phyloP scores from a whole-genome alignment of 2,329 filamentous ascomycete genomes.

The Cytospora chrysosperma region DNA sequence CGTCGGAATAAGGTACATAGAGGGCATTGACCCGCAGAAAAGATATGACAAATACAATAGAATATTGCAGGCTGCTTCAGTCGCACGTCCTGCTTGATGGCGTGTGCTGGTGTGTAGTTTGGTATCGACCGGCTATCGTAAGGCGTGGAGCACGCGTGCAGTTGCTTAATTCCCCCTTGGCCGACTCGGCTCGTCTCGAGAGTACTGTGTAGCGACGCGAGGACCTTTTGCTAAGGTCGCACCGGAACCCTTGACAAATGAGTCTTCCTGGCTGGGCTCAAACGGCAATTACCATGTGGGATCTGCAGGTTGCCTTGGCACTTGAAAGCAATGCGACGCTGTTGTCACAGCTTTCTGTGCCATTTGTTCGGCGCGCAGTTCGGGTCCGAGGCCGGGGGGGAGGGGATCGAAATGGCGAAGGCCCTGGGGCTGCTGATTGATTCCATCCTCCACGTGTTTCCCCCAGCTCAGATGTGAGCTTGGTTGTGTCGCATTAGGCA shows the following conservation, averaged over 20 bases:
- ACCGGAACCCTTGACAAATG: not conserved
- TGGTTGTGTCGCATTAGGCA: constrained; percentile 17
- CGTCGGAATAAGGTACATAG: not conserved
- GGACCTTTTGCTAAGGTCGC: constrained; percentile 13
- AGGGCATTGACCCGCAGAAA: not conserved
- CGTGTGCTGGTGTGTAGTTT: not conserved
- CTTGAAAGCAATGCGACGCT: constrained; percentile 18
- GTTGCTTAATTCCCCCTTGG: constrained; percentile 22
- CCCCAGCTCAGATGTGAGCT: constrained; percentile 21
- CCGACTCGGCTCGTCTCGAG: constrained; percentile 1
- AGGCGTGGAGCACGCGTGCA: not conserved
- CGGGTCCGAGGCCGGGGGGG: constrained; percentile 17
- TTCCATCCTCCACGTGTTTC: not conserved
- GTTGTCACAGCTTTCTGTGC: not conserved
- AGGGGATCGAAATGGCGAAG: no score
- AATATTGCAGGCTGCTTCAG: not conserved
- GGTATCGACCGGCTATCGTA: not conserved
- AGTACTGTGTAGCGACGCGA: constrained; percentile 2
- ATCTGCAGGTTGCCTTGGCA: constrained; percentile 11
- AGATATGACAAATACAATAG: not conserved
- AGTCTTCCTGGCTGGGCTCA: not conserved
- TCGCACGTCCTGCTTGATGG: not conserved
- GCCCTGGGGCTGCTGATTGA: not conserved
- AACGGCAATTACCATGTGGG: not conserved
- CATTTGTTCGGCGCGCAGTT: not conserved